Percentiles rank a stretch among this genome's conserved stretches.
These are phyloP conservation scores for Kazachstania viticola DNA, from an alignment of 805 yeast genomes.

Conservation along the genomic window DNA sequence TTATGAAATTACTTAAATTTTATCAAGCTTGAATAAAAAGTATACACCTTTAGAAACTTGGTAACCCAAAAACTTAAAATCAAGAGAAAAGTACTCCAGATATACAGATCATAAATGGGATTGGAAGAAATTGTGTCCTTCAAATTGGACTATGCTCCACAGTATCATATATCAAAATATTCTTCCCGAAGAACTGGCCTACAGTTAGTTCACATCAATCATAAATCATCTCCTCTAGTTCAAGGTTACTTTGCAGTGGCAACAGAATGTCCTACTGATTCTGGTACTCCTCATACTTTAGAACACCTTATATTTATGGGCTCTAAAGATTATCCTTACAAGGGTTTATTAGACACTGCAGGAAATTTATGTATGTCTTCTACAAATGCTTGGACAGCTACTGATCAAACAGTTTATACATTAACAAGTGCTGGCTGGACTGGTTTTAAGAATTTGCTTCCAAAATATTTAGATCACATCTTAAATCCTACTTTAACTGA, in stretches of 20 bases:
- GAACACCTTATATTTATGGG: constrained; percentile 96
- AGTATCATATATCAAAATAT: constrained; percentile 57
- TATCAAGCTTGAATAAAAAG: constrained; percentile 1
- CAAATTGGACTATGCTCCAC: constrained; percentile 66
- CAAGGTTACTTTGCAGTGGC: constrained; percentile 95
- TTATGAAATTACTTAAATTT: neutral
- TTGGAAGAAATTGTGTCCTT: constrained; percentile 40
- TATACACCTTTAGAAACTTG: constrained; percentile 2
- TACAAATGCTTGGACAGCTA: constrained; percentile 95
- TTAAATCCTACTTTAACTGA: constrained; percentile 78
- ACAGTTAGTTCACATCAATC: constrained; percentile 59
- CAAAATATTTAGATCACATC: constrained; percentile 83
- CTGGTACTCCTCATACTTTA: constrained; percentile 91
- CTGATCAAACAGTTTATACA: constrained; percentile 92
- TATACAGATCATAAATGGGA: constrained; percentile 9
- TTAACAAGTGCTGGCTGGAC: constrained; percentile 92
- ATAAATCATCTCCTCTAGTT: constrained; percentile 74
- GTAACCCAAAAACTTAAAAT: too few species aligned
- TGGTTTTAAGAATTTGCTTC: constrained; percentile 74
- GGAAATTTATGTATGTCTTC: constrained; percentile 76
- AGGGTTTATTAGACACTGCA: constrained; percentile 77
- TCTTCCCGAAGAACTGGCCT: constrained; percentile 69
- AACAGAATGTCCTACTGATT: constrained; percentile 76
- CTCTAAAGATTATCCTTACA: constrained; percentile 75
- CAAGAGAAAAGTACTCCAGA: neutral